These are phyloP conservation scores for Tricharina praecox DNA, from an alignment of 495 filamentous ascomycete species.

Conservation along the genomic window DNA sequence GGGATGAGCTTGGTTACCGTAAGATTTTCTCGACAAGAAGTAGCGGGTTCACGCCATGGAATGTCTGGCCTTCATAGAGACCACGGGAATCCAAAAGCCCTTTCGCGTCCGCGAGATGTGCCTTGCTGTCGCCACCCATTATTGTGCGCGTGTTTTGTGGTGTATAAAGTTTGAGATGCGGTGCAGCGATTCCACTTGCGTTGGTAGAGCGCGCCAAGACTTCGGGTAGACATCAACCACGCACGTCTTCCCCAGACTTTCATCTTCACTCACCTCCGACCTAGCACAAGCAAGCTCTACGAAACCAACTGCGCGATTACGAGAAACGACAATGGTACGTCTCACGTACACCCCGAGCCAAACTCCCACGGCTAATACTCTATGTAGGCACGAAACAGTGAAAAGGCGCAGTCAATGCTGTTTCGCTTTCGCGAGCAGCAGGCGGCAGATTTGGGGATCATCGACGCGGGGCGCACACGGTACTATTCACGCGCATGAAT, in stretches of 20 bases:
- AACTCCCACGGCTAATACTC: constrained; percentile 2
- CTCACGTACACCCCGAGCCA: background rate
- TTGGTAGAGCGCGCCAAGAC: background rate
- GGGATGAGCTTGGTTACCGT: constrained; percentile 14
- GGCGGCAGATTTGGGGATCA: constrained; percentile 88
- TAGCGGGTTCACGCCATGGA: constrained; percentile 54
- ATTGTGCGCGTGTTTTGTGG: background rate
- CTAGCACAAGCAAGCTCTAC: no score
- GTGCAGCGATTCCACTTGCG: background rate
- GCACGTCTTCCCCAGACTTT: background rate
- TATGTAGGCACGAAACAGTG: constrained; percentile 44
- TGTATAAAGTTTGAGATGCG: background rate
- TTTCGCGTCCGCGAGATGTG: constrained; percentile 33
- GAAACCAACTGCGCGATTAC: background rate
- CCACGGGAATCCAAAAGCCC: constrained; percentile 30
- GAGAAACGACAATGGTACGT: constrained; percentile 2
- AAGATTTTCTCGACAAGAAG: constrained; percentile 59
- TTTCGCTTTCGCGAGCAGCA: constrained; percentile 98
- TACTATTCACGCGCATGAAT: background rate
- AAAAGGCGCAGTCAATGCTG: constrained; percentile 99
- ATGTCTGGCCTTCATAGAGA: constrained; percentile 43
- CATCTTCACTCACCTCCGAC: background rate
- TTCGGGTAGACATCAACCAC: background rate
- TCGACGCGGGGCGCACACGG: constrained; percentile 77
- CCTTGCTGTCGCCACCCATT: constrained; percentile 8